Evolutionary conservation across 768 basidiomycete species (phyloP).

Genomic region (Rhodosporidiobolus sp.): DNA sequence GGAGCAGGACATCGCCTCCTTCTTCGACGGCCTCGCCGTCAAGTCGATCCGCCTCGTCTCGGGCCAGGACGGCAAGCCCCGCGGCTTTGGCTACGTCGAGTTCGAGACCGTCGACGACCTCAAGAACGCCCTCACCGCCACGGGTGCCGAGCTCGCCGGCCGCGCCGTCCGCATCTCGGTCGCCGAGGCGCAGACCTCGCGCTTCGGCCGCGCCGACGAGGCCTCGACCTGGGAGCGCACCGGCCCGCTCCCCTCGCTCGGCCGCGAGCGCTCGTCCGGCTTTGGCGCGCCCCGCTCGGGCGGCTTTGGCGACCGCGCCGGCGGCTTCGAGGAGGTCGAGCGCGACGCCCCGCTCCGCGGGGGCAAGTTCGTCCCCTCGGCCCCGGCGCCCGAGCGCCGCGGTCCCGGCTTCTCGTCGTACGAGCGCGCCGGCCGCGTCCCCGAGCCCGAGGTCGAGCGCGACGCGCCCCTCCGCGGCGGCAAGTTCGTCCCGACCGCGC

Average conservation of each 20-base stretch:
- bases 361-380: slow-evolving; percentile 46
- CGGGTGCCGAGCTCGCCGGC: slow-evolving; percentile 68
- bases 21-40: slow-evolving; percentile 61
- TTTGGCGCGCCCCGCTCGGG: slow-evolving; percentile 54
- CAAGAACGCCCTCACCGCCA: slow-evolving; percentile 74
- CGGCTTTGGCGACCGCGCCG: slow-evolving; percentile 50
- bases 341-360: slow-evolving; percentile 51
- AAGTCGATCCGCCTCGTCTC: slow-evolving; percentile 88
- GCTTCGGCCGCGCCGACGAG: slow-evolving; percentile 62
- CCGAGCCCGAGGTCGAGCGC: slow-evolving; percentile 38
- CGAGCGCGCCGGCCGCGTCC: slow-evolving; percentile 15
- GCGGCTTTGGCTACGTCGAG: slow-evolving; percentile 97
- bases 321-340: slow-evolving; percentile 45
- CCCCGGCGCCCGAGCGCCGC: slow-evolving; percentile 28
- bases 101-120: slow-evolving; percentile 81
- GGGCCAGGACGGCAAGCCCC: slow-evolving; percentile 88
- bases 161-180: slow-evolving; percentile 85
- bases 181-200: slow-evolving; percentile 64
- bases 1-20: slow-evolving; percentile 73
- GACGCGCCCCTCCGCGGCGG: slow-evolving; percentile 41
- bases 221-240: slow-evolving; percentile 52
- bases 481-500: slow-evolving; percentile 41
- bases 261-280: slow-evolving; percentile 49
- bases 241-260: slow-evolving; percentile 31
- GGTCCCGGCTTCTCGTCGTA: slow-evolving; percentile 22